phyloP scores from a whole-genome alignment of 1,284 basidiomycete genomes.

The Trichosporon ovoides region DNA sequence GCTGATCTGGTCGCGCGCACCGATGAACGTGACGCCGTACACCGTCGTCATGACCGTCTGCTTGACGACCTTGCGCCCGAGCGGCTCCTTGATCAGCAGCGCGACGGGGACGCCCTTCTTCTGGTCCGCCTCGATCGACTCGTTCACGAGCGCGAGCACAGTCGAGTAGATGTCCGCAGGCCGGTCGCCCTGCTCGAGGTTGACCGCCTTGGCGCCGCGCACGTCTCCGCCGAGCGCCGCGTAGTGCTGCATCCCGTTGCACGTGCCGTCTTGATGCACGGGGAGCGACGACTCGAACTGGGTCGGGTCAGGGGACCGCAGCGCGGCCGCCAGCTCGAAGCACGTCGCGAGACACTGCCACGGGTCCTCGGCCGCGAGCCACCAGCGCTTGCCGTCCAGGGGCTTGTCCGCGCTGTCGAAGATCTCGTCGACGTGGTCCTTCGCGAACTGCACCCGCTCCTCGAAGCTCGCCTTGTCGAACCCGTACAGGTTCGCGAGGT shows the following conservation, averaged over 20 bases:
- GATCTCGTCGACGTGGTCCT: conserved; percentile 68
- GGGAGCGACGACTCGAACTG: conserved; percentile 72
- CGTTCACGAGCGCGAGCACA: conserved; percentile 65
- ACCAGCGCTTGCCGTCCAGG: conserved; percentile 75
- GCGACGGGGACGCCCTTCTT: conserved; percentile 58
- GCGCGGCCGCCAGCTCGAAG: conserved; percentile 74
- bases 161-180: conserved; percentile 95
- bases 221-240: conserved; percentile 93
- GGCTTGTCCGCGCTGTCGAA: conserved; percentile 81
- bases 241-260: conserved; percentile 98
- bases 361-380: conserved; percentile 87
- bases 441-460: conserved; percentile 76
- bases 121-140: conserved; percentile 52
- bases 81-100: conserved; percentile 65
- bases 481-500: conserved; percentile 86
- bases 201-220: conserved; percentile 86
- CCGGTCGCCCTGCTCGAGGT: conserved; percentile 75
- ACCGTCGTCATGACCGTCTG: conserved; percentile 99
- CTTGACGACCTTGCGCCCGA: conserved; percentile 94
- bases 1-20: conserved; percentile 92
- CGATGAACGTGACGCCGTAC: conserved; percentile 91
- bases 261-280: conserved; percentile 97
- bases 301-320: conserved; percentile 68
- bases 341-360: conserved; percentile 96
- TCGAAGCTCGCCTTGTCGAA: conserved; percentile 93